Evolutionary conservation across 108 stramenopile species (phyloP).

Genomic region (Cyclotella choctawhatcheeana): DNA sequence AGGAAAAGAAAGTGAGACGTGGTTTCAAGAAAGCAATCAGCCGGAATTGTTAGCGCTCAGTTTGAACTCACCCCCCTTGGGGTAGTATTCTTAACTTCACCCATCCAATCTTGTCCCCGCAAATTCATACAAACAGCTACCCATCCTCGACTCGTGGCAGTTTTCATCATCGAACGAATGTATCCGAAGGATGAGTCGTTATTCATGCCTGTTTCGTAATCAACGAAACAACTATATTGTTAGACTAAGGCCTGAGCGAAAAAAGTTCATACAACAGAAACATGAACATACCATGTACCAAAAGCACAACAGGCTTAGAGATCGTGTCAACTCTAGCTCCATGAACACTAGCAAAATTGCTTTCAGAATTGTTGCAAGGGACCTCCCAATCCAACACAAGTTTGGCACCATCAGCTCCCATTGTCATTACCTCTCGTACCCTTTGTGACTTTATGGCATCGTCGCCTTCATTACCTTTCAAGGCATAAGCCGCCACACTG

Average conservation of each 20-base stretch:
- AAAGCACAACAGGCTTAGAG: slow-evolving; percentile 60
- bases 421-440: slow-evolving; percentile 71
- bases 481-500: slow-evolving; percentile 74
- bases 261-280: too few species aligned
- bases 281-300: slow-evolving; percentile 83
- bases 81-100: slow-evolving; percentile 55
- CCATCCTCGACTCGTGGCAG: slow-evolving; percentile 81
- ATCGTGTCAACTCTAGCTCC: background rate
- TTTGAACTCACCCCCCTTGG: slow-evolving; percentile 60
- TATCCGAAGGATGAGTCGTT: slow-evolving; percentile 90
- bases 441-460: slow-evolving; percentile 22
- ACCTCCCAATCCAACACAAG: slow-evolving; percentile 87
- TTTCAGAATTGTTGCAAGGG: slow-evolving; percentile 25
- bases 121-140: slow-evolving; percentile 81
- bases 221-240: too few species aligned
- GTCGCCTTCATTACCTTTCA: slow-evolving; percentile 34
- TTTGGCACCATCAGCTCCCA: slow-evolving; percentile 71
- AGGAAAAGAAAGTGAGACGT: background rate
- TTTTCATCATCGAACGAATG: slow-evolving; percentile 75
- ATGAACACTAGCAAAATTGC: background rate
- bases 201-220: too few species aligned
- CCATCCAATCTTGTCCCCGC: slow-evolving; percentile 71
- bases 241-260: too few species aligned
- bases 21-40: background rate
- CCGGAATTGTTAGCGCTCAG: too few species aligned